A percentile compares a stretch with the other conserved stretches of the same genome.
Evolutionary conservation across 345 rosid genomes (phyloP).

Genomic region (Eucalyptus victrix): DNA sequence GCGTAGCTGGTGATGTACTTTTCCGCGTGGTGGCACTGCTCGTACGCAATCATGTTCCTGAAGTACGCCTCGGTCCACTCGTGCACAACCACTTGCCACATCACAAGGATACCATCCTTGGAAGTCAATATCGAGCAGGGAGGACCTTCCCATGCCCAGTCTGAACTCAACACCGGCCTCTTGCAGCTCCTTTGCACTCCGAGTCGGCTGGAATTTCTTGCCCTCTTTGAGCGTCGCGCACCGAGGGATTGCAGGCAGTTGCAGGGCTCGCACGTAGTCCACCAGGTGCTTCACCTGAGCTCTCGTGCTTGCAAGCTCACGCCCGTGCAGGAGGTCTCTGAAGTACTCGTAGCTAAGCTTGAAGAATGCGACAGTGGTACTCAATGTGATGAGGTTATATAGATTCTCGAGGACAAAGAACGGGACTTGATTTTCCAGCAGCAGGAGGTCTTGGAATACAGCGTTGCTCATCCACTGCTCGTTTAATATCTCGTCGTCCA

Average conservation of each 20-base stretch:
- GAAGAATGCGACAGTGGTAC: neutral
- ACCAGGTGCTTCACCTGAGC: neutral
- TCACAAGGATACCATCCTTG: neutral
- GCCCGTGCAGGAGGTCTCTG: neutral
- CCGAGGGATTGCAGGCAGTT: neutral
- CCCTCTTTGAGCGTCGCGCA: neutral
- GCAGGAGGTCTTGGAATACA: neutral
- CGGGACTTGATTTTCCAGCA: neutral
- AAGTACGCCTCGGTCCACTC: too few relatives aligned
- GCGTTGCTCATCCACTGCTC: neutral
- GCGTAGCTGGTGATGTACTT: too few relatives aligned
- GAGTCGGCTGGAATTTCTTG: neutral
- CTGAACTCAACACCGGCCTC: neutral
- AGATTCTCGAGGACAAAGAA: neutral
- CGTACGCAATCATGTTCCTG: too few relatives aligned
- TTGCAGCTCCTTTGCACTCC: neutral
- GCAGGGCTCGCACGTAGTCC: neutral
- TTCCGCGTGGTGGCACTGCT: too few relatives aligned
- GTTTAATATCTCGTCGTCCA: rapidly evolving
- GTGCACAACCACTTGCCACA: neutral
- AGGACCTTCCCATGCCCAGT: neutral
- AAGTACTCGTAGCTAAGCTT: neutral
- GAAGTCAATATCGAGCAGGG: neutral
- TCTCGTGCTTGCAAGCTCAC: neutral
- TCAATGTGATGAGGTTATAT: neutral